Base-by-base conservation (phyloP, 106 monocot species). In the Vanilla planifolia region DNA sequence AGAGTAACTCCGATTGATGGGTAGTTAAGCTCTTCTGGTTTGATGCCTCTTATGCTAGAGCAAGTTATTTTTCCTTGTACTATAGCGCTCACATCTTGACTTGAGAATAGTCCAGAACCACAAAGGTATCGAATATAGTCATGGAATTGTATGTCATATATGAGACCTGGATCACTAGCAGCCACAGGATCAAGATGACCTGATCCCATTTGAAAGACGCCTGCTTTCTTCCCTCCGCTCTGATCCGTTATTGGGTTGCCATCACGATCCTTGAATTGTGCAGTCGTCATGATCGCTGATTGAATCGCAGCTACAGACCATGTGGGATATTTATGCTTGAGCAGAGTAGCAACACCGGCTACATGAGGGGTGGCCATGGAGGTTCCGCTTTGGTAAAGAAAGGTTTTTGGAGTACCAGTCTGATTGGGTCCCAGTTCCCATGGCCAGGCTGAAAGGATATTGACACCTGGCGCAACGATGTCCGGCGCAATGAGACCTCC, bases 341-440 rank as follows among this genome's bases (percentile, higher is more conserved):
- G 46, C 11, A 75, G 19, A 35, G 68, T 61, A 10, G 66, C 84
- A 36, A 84, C 62, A 16, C 84, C 84, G 23, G 56, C 35, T 8
- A 84, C 62, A 55, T 84, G 84, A 39, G 84, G 79, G 3, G 75
- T 55, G 1, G 84, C 46, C 75, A 84, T 79, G 22, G 84, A 79
- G 8, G 71, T 75, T 16, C 84, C 84, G 2, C 39, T 55, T 19
- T 43, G 19, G 22, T 70, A 61, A 28, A 30, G 60, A 55, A 80
- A 80, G 6, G 19, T 17, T 24, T 47, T n/a, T 15, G n/a, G 22
- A 2, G 32, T 43, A 7, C n/a, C 34, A 1, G 43, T 48, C 20
- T 26, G 32, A 6, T 48, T 8, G 2, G 58, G 21, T 16, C 29
- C 60, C 2, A 71, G 40, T 30, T 58, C 35, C 11, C 64, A 59